Evolutionary conservation across 2,329 filamentous ascomycete genomes (phyloP).

Genomic region (Macrophomina phaseolina): DNA sequence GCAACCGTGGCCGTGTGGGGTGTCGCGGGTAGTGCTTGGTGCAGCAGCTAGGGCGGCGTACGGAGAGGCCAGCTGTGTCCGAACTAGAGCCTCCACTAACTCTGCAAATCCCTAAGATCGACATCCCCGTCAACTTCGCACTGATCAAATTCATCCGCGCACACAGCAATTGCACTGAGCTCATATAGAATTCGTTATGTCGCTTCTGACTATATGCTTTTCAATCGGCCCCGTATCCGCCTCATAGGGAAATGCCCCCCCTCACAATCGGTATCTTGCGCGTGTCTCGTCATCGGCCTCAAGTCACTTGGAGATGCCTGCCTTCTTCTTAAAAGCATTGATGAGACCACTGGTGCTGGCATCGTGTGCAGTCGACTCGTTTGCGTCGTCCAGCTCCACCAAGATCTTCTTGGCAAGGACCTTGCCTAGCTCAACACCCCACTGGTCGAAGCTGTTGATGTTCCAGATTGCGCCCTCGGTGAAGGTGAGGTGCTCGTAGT

Average conservation of each 20-base stretch:
- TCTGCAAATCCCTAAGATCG: constrained; percentile 25
- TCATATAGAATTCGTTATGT: constrained; percentile 22
- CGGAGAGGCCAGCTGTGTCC: constrained; percentile 21
- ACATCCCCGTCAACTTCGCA: constrained; percentile 1
- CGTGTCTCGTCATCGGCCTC: constrained; percentile 8
- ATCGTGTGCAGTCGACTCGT: constrained; percentile 77
- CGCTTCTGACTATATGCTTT: constrained; percentile 15
- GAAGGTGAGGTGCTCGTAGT: constrained; percentile 99
- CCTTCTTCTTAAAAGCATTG: constrained; percentile 86
- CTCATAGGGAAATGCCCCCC: not conserved
- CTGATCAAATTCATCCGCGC: not conserved
- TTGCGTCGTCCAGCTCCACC: constrained; percentile 80
- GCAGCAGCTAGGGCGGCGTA: constrained; percentile 10
- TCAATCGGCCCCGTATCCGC: constrained; percentile 12
- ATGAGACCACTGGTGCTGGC: constrained; percentile 87
- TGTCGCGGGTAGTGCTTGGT: constrained; percentile 13
- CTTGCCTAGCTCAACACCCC: constrained; percentile 99
- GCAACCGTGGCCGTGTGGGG: constrained; percentile 20
- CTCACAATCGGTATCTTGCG: constrained; percentile 18
- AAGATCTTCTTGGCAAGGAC: constrained; percentile 75
- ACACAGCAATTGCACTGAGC: not conserved
- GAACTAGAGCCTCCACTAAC: constrained; percentile 10
- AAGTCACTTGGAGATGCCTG: constrained; percentile 46
- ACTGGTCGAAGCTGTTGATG: constrained; percentile 99
- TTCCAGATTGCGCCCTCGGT: constrained; percentile 98